Conservation (phyloP, 164 flowering plant genomes). For the Aristolochia contorta region DNA sequence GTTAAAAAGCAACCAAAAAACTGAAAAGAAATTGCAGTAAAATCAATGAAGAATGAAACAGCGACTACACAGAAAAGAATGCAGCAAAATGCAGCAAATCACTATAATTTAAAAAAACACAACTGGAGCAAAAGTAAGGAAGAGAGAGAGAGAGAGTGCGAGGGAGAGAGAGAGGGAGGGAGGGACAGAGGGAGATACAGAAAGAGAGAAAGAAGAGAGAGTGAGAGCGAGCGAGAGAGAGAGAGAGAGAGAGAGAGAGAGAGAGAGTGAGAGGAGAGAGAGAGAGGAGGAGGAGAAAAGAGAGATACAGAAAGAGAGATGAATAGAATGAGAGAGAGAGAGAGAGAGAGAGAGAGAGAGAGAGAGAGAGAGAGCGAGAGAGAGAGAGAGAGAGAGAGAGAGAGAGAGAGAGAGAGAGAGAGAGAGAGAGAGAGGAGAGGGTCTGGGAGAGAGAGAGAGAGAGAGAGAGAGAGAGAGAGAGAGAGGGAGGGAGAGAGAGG, state of each 20-base stretch:
- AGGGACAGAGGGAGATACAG: too few relatives aligned
- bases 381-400: not conserved
- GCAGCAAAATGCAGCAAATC: not conserved
- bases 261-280: too few relatives aligned
- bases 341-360: not conserved
- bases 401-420: not conserved
- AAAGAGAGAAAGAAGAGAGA: too few relatives aligned
- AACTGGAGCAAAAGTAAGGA: not conserved
- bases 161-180: not conserved
- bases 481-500: too few relatives aligned
- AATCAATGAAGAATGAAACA: not conserved
- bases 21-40: not conserved
- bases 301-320: not conserved
- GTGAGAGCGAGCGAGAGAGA: too few relatives aligned
- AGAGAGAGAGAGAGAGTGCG: too few relatives aligned
- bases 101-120: too few relatives aligned
- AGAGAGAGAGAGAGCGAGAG: not conserved
- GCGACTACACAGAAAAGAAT: not conserved
- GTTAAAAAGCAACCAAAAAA: not conserved
- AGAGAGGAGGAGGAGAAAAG: not conserved
- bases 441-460: constrained; percentile 1
- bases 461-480: too few relatives aligned
- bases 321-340: not conserved
- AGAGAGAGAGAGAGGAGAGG: constrained; percentile 1
- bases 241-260: too few relatives aligned